Base-by-base conservation (phyloP, 2,329 filamentous ascomycete genomes). In the Fusarium brevicatenulatum region DNA sequence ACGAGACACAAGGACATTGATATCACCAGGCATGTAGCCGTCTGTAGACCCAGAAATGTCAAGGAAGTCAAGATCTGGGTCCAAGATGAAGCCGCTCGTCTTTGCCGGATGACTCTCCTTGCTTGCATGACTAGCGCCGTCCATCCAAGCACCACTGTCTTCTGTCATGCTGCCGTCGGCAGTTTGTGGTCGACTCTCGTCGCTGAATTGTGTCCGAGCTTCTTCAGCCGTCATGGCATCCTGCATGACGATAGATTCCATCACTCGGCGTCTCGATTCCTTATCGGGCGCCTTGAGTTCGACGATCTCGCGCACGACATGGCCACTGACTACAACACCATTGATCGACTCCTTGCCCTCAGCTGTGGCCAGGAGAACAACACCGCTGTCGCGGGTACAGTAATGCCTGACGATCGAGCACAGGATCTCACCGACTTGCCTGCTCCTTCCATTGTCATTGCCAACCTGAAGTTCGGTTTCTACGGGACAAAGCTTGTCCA, bases 1-100 rank as follows among this genome's bases (percentile, higher is more conserved):
- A 66, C 96, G 90, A 16, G 94, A 92, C 23, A 97, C 93, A 16
- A 99, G 89, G 5, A 98, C 87, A 21, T 92, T 91, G 42, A 99
- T 86, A 81, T 99, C 96, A 7, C 95, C 96, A 2, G 96, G 95
- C 95, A 98, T 98, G 80, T 98, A 99, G 2, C 96, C 96, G 79
- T 99, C 96, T 0, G 95, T 98, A 75, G 95, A 92, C 4, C 96
- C 95, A 23, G 97, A 95, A 63, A 99, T 88, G 71, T 98, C 95
- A 13, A 98, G 89, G 65, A 98, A 93, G 80, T 99, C 96, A 15
- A 99, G 89, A 54, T 92, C 89, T 1, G 90, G 84, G 65, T 95
- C 92, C 10, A 97, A 84, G 4, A 91, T 83, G 77, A 97, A 96
- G 1, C 92, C 92, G 59, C 89, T 88, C 8, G 84, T 81, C 53